Evolutionary conservation across 495 filamentous ascomycete species (phyloP).

Genomic region (Cercophora scortea): DNA sequence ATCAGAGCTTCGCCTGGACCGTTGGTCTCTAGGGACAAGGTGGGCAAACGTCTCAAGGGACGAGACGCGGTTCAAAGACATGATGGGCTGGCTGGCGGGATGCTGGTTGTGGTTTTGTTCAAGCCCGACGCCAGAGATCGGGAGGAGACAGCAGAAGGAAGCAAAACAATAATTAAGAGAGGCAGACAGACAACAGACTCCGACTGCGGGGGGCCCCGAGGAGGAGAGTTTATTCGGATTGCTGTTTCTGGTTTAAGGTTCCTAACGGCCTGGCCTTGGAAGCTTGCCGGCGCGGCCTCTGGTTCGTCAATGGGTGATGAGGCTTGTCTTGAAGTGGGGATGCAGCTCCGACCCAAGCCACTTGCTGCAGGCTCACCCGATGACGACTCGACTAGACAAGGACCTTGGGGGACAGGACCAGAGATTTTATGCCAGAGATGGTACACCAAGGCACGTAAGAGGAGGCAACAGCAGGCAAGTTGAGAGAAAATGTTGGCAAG

Average conservation of each 20-base stretch:
- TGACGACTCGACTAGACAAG: too few relatives aligned
- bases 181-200: not conserved
- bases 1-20: conserved; percentile 34
- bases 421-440: not conserved
- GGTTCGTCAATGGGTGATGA: conserved; percentile 11
- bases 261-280: not conserved
- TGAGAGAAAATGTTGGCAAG: not conserved
- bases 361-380: too few relatives aligned
- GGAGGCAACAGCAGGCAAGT: not conserved
- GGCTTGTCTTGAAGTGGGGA: conserved; percentile 2
- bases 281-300: not conserved
- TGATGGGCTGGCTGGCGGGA: conserved; percentile 8
- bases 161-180: not conserved
- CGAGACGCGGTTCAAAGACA: conserved; percentile 45
- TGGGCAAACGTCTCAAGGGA: conserved; percentile 42
- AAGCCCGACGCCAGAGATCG: not conserved
- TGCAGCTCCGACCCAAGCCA: not conserved
- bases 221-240: not conserved
- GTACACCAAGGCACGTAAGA: not conserved
- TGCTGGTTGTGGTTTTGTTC: not conserved
- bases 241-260: not conserved
- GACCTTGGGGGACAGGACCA: not conserved
- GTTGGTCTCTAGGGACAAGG: conserved; percentile 27
- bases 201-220: not conserved
- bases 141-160: not conserved